These are phyloP conservation scores for Yarrowia porcina DNA, from an alignment of 805 yeast species.

Conservation along the genomic window DNA sequence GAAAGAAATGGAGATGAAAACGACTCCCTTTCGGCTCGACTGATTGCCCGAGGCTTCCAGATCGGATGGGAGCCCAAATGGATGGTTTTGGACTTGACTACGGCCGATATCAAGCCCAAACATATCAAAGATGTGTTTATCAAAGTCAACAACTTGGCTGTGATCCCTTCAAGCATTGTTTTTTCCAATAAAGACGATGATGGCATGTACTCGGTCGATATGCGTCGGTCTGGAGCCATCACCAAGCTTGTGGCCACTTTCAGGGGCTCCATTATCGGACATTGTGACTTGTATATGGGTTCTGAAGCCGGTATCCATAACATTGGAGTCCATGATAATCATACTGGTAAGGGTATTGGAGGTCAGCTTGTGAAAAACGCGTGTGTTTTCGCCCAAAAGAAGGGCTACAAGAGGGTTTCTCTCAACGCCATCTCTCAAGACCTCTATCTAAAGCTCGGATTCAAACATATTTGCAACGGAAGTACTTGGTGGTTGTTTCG, in stretches of 20 bases:
- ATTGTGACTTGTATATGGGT: neutral
- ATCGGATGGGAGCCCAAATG: constrained; percentile 11
- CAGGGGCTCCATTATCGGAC: neutral
- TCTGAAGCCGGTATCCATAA: constrained; percentile 7
- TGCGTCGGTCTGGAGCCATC: neutral
- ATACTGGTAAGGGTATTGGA: neutral
- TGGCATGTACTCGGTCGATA: neutral
- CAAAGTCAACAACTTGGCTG: neutral
- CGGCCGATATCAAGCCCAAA: neutral
- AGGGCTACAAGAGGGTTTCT: neutral
- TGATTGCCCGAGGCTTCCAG: neutral
- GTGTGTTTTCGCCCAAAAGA: neutral
- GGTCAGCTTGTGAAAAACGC: neutral
- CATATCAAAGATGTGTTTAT: neutral
- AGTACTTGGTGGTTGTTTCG: constrained; percentile 11
- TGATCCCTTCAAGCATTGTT: neutral
- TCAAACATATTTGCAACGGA: constrained; percentile 1
- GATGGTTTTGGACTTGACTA: neutral
- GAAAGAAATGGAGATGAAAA: neutral
- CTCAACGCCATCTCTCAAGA: neutral
- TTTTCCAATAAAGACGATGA: neutral
- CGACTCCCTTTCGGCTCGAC: neutral
- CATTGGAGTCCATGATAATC: neutral
- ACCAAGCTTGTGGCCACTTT: neutral
- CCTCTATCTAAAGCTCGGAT: neutral